Evolutionary conservation across 768 basidiomycete species (phyloP).

Genomic region (Mycena metata): DNA sequence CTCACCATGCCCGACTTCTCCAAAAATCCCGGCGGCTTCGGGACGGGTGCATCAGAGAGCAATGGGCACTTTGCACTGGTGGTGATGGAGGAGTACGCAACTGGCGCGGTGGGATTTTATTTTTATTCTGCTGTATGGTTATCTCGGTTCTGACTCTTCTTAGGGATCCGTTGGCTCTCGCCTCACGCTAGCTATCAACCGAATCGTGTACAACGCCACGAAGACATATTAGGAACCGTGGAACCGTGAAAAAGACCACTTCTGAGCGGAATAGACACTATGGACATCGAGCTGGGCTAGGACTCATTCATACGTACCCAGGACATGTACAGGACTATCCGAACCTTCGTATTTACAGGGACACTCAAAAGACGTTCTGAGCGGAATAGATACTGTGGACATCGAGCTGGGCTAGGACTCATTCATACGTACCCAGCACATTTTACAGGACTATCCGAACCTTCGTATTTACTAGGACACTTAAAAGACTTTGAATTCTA

Average conservation of each 20-base stretch:
- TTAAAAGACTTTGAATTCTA: too few relatives aligned
- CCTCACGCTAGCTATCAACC: constrained; percentile 29
- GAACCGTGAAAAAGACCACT: neutral
- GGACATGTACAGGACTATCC: too few relatives aligned
- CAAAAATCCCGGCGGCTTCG: constrained; percentile 55
- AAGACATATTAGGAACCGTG: neutral
- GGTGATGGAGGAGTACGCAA: constrained; percentile 60
- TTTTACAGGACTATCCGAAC: too few relatives aligned
- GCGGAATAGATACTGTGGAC: too few relatives aligned
- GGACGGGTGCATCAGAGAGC: constrained; percentile 46
- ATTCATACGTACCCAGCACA: too few relatives aligned
- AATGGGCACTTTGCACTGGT: constrained; percentile 52
- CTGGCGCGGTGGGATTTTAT: constrained; percentile 46
- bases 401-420: too few relatives aligned
- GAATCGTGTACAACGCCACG: constrained; percentile 34
- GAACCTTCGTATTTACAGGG: too few relatives aligned
- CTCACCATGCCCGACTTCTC: constrained; percentile 64
- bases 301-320: too few relatives aligned
- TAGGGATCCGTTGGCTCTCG: constrained; percentile 46
- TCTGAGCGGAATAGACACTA: too few relatives aligned
- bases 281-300: too few relatives aligned
- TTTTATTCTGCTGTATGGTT: neutral
- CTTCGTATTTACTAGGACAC: too few relatives aligned
- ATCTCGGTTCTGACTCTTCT: neutral
- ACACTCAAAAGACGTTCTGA: too few relatives aligned